A percentile compares a stretch with the other conserved stretches of the same genome.
Conservation (phyloP, 208 protist species). For the Wallacemonas collosoma region DNA sequence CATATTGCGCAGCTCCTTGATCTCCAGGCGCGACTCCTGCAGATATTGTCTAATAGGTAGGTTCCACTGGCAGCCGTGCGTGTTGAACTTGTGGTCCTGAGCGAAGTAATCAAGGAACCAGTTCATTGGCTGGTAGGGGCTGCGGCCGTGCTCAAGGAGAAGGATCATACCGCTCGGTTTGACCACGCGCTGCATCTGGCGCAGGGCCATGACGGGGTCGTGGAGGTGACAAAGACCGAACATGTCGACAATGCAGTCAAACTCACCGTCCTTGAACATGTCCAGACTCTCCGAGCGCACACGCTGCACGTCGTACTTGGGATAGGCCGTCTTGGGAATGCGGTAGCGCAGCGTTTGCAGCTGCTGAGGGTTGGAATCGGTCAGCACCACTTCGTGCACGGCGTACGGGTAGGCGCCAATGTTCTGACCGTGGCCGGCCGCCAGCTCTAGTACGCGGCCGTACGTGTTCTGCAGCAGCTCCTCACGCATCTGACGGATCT, state of each 20-base stretch:
- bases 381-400: slow-evolving; percentile 86
- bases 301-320: slow-evolving; percentile 83
- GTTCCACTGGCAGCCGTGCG: slow-evolving; percentile 89
- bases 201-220: slow-evolving; percentile 87
- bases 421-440: slow-evolving; percentile 88
- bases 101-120: slow-evolving; percentile 89
- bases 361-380: slow-evolving; percentile 85
- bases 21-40: slow-evolving; percentile 71
- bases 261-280: slow-evolving; percentile 78
- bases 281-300: slow-evolving; percentile 83
- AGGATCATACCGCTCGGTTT: slow-evolving; percentile 90
- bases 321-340: slow-evolving; percentile 80
- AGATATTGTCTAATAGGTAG: slow-evolving; percentile 78
- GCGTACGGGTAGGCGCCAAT: slow-evolving; percentile 90
- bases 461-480: slow-evolving; percentile 86
- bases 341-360: slow-evolving; percentile 83
- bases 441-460: slow-evolving; percentile 85
- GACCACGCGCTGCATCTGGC: slow-evolving; percentile 90
- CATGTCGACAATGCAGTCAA: slow-evolving; percentile 92
- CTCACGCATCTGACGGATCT: slow-evolving; percentile 81
- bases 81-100: slow-evolving; percentile 78
- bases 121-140: slow-evolving; percentile 84
- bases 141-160: slow-evolving; percentile 87
- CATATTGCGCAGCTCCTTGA: slow-evolving; percentile 86
- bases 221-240: slow-evolving; percentile 91